phyloP scores from a whole-genome alignment of 305 asterid species.

The Rubia tinctorum region DNA sequence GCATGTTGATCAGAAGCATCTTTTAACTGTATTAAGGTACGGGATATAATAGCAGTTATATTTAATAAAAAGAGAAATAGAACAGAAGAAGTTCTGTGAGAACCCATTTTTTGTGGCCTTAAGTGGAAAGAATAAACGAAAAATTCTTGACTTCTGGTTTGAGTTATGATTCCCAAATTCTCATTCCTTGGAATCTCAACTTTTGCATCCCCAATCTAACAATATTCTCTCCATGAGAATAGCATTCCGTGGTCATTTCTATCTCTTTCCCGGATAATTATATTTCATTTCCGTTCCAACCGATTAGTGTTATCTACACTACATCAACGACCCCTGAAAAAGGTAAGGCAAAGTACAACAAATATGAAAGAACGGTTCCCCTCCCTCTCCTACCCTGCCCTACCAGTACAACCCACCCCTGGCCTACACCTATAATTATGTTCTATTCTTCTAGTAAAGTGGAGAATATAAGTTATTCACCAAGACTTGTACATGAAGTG shows the following conservation, averaged over 20 bases:
- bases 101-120: conserved; percentile 73
- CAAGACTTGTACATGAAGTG: not conserved
- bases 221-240: conserved; percentile 43
- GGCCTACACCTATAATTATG: conserved; percentile 7
- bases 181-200: conserved; percentile 49
- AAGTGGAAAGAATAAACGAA: conserved; percentile 49
- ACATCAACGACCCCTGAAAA: conserved; percentile 22
- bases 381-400: not conserved
- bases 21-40: conserved; percentile 22
- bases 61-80: conserved; percentile 12
- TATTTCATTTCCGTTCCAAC: conserved; percentile 10
- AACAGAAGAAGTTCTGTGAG: conserved; percentile 23
- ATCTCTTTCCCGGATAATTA: conserved; percentile 12
- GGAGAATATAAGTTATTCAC: conserved; percentile 35
- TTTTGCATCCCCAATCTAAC: conserved; percentile 26
- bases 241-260: conserved; percentile 55
- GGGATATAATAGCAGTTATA: conserved; percentile 14
- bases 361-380: conserved; percentile 7
- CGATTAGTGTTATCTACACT: conserved; percentile 15
- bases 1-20: conserved; percentile 28
- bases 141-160: conserved; percentile 72
- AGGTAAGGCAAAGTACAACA: conserved; percentile 39
- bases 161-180: conserved; percentile 65
- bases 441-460: conserved; percentile 26
- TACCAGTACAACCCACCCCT: not conserved